These are phyloP conservation scores for Magnolia officinalis DNA, from an alignment of 164 flowering plant species.

Conservation along the genomic window DNA sequence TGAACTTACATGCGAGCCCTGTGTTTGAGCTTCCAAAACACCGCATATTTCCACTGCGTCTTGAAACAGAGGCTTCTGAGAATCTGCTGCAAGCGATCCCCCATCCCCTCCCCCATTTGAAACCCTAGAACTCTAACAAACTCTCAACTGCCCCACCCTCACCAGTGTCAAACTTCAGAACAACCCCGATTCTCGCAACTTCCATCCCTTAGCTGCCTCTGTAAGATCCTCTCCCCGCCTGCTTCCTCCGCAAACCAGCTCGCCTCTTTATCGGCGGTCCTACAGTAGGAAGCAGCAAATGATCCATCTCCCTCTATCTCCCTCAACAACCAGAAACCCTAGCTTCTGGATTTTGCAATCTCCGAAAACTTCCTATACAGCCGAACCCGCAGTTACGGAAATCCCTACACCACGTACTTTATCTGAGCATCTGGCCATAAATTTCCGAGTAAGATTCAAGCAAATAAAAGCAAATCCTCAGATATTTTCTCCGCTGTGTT, in stretches of 20 bases:
- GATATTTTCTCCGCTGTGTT: not conserved
- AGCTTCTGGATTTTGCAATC: not conserved
- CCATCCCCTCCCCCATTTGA: conserved; percentile 39
- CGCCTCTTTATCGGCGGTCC: conserved; percentile 68
- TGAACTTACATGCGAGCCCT: conserved; percentile 50
- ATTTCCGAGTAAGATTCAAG: not conserved
- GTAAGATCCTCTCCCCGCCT: conserved; percentile 84
- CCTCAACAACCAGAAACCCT: conserved; percentile 5
- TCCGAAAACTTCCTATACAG: not conserved
- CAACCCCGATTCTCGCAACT: not conserved
- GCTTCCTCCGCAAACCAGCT: conserved; percentile 68
- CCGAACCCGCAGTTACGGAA: not conserved
- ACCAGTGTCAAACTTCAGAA: not conserved
- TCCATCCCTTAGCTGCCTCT: conserved; percentile 55
- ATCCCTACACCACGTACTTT: not conserved
- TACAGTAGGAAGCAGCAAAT: conserved; percentile 37
- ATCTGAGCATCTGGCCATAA: conserved; percentile 1
- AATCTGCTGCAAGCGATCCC: conserved; percentile 38
- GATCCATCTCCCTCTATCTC: conserved; percentile 28
- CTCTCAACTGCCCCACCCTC: not conserved
- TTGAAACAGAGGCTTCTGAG: conserved; percentile 55
- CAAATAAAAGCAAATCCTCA: not conserved
- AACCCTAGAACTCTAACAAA: not conserved
- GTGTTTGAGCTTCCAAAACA: conserved; percentile 74
- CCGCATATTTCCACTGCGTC: conserved; percentile 80